Percentiles rank a stretch among this genome's conserved stretches.
Conservation (phyloP, 495 filamentous ascomycete species). For the Poronia punctata region DNA sequence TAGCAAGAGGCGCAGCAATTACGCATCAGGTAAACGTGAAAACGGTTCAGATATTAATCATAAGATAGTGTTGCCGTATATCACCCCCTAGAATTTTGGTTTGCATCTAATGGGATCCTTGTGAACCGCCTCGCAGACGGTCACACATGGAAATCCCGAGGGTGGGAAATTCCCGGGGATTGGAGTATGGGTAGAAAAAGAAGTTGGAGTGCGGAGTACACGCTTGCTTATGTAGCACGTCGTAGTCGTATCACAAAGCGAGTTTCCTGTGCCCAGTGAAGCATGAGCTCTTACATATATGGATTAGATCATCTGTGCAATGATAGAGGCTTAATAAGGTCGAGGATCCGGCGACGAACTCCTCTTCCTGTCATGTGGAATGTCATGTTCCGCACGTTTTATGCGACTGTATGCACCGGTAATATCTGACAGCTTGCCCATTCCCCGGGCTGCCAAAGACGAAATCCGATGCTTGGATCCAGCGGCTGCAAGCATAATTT, state of each 20-base stretch:
- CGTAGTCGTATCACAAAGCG: too few relatives aligned
- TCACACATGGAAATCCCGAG: neutral
- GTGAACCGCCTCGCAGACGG: neutral
- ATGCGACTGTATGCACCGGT: constrained; percentile 2
- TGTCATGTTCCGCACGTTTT: constrained; percentile 5
- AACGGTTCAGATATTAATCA: too few relatives aligned
- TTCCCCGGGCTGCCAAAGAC: too few relatives aligned
- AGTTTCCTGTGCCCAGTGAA: neutral
- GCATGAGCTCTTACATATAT: constrained; percentile 3
- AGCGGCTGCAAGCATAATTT: too few relatives aligned
- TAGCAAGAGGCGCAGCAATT: too few relatives aligned
- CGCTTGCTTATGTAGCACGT: neutral
- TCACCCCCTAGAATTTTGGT: too few relatives aligned
- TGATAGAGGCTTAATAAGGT: constrained; percentile 4
- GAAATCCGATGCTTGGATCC: too few relatives aligned
- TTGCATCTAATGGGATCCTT: neutral
- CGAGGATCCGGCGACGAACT: neutral
- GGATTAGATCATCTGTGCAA: neutral
- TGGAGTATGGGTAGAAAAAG: constrained; percentile 1
- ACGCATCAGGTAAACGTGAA: too few relatives aligned
- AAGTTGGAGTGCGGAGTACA: constrained; percentile 5
- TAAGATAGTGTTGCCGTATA: too few relatives aligned
- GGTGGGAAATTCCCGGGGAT: neutral
- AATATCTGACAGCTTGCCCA: neutral
- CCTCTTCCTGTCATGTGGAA: neutral